phyloP scores from a whole-genome alignment of 345 rosid genomes.

The Crucihimalaya himalaica region DNA sequence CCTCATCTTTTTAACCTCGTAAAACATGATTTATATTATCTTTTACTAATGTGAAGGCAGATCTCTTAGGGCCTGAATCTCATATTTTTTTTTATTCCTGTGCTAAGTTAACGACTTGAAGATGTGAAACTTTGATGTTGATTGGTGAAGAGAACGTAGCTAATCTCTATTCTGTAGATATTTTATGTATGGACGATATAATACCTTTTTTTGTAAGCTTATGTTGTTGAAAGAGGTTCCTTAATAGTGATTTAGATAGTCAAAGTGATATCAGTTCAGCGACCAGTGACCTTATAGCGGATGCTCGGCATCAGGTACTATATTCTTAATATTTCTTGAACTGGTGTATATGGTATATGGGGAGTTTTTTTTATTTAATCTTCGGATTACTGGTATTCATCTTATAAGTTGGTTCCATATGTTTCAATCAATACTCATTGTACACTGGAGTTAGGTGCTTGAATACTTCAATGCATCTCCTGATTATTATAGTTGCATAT shows the following conservation, averaged over 20 bases:
- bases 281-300: constrained; percentile 60
- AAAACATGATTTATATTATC: background rate
- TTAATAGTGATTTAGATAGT: constrained; percentile 60
- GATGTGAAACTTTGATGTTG: constrained; percentile 11
- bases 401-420: constrained; percentile 3
- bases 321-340: constrained; percentile 23
- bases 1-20: constrained; percentile 38
- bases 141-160: background rate
- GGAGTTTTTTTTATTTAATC: background rate
- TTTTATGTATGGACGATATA: background rate
- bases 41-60: constrained; percentile 8
- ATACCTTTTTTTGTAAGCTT: background rate
- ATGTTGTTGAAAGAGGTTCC: constrained; percentile 26
- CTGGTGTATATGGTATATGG: background rate
- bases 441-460: constrained; percentile 62
- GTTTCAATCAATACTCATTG: constrained; percentile 17
- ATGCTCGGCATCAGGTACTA: constrained; percentile 81
- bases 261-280: constrained; percentile 77
- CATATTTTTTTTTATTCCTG: background rate
- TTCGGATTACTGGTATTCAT: background rate
- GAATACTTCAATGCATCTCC: constrained; percentile 84
- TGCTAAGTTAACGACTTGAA: background rate
- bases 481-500: constrained; percentile 78
- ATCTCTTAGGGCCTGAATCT: background rate
- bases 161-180: background rate